A percentile compares a stretch with the other conserved stretches of the same genome.
Conservation (phyloP, 1,139 yeast species). For the Debaryomyces subglobosus region DNA sequence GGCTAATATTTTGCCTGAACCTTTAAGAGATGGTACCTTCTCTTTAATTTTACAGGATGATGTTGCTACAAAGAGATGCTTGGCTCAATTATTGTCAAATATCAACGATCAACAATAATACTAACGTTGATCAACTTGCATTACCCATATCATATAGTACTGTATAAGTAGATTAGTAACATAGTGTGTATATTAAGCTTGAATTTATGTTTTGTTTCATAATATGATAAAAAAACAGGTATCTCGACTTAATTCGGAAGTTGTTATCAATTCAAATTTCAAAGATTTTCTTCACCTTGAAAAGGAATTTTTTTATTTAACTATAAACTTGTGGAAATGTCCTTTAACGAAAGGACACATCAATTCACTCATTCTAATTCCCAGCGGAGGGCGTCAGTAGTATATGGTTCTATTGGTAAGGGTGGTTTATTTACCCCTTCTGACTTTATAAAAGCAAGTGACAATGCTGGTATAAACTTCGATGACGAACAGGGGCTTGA, state of each 20-base stretch:
- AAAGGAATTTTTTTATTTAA: background rate
- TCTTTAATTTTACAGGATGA: constrained; percentile 81
- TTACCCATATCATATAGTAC: constrained; percentile 1
- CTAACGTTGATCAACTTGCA: background rate
- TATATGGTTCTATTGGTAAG: constrained; percentile 56
- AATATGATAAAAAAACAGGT: background rate
- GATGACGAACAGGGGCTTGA: constrained; percentile 1
- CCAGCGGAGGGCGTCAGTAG: constrained; percentile 54
- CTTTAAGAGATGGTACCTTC: constrained; percentile 90
- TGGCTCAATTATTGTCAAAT: constrained; percentile 79
- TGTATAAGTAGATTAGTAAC: constrained; percentile 1
- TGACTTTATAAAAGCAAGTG: constrained; percentile 39
- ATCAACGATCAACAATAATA: constrained; percentile 44
- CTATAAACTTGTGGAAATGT: constrained; percentile 10
- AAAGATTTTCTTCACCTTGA: background rate
- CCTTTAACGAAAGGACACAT: constrained; percentile 28
- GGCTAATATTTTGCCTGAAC: constrained; percentile 82
- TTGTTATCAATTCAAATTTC: background rate
- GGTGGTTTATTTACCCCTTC: constrained; percentile 55
- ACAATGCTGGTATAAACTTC: constrained; percentile 10
- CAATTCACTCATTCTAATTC: constrained; percentile 52
- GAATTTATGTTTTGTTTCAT: background rate
- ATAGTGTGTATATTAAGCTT: constrained; percentile 7
- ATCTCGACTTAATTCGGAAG: background rate
- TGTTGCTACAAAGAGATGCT: constrained; percentile 81